These are phyloP conservation scores for Shiraia sp. DNA, from an alignment of 2,329 filamentous ascomycete genomes.

Conservation along the genomic window DNA sequence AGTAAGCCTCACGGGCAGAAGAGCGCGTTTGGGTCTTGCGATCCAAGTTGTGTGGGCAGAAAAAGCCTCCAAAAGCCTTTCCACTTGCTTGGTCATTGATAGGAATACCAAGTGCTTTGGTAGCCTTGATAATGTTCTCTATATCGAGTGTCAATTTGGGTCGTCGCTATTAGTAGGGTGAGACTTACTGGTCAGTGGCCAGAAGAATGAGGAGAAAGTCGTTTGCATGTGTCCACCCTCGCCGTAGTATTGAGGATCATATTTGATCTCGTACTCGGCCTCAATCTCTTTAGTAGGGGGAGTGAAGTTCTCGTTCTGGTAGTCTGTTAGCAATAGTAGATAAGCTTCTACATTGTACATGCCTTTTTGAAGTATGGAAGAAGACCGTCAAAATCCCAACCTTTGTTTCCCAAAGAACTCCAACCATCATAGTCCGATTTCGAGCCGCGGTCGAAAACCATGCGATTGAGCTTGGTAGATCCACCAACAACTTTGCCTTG, in stretches of 20 bases:
- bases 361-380: constrained; percentile 32
- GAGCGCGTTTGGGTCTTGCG: constrained; percentile 15
- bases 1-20: constrained; percentile 26
- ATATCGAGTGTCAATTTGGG: not conserved
- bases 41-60: constrained; percentile 23
- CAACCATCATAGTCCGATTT: constrained; percentile 38
- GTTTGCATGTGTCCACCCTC: constrained; percentile 20
- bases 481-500: constrained; percentile 29
- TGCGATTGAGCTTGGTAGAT: constrained; percentile 45
- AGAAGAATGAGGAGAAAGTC: constrained; percentile 23
- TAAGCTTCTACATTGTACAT: not conserved
- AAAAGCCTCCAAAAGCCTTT: constrained; percentile 26
- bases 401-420: constrained; percentile 27
- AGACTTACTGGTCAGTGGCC: constrained; percentile 24
- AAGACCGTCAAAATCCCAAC: constrained; percentile 33
- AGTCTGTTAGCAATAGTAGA: constrained; percentile 4
- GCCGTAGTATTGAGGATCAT: constrained; percentile 17
- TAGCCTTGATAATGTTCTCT: constrained; percentile 25
- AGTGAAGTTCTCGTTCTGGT: constrained; percentile 24
- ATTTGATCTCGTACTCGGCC: constrained; percentile 24
- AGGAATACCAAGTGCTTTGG: constrained; percentile 16
- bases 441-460: constrained; percentile 34
- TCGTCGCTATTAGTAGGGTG: not conserved
- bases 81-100: constrained; percentile 25
- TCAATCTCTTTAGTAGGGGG: constrained; percentile 18